phyloP scores from a whole-genome alignment of 1,284 basidiomycete species.

The Bjerkandera adusta region DNA sequence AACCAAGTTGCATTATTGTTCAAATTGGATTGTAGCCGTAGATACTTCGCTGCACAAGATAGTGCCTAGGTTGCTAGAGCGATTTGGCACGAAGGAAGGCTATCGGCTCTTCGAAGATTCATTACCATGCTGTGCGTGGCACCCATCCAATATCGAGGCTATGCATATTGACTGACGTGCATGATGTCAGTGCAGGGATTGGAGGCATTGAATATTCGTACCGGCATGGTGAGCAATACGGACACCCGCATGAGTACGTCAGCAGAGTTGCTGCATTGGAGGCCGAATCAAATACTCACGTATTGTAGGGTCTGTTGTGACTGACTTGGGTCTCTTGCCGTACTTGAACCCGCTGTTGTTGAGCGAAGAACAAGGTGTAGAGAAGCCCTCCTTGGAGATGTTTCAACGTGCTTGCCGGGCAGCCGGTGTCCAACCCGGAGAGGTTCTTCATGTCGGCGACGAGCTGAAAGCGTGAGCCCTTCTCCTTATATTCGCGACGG shows the following conservation, averaged over 20 bases:
- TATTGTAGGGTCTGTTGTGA: constrained; percentile 45
- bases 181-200: constrained; percentile 43
- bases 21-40: constrained; percentile 40
- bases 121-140: constrained; percentile 51
- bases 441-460: constrained; percentile 71
- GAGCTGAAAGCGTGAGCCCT: constrained; percentile 56
- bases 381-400: constrained; percentile 64
- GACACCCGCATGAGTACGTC: constrained; percentile 65
- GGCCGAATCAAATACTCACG: background rate
- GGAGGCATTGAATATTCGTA: constrained; percentile 42
- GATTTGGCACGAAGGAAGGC: constrained; percentile 69
- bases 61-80: constrained; percentile 52
- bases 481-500: background rate
- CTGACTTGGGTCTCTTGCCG: constrained; percentile 52
- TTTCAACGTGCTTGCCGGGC: constrained; percentile 44
- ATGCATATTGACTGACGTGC: background rate
- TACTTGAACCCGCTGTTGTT: constrained; percentile 54
- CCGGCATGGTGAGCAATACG: constrained; percentile 67
- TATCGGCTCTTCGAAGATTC: constrained; percentile 68
- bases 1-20: background rate
- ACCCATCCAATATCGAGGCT: background rate
- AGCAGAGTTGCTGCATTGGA: background rate
- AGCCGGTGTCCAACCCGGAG: constrained; percentile 31
- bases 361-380: constrained; percentile 62
- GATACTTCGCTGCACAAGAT: constrained; percentile 49